A percentile compares a stretch with the other conserved stretches of the same genome.
phyloP scores from a whole-genome alignment of 805 yeast genomes.

The Metschnikowia orientalis region DNA sequence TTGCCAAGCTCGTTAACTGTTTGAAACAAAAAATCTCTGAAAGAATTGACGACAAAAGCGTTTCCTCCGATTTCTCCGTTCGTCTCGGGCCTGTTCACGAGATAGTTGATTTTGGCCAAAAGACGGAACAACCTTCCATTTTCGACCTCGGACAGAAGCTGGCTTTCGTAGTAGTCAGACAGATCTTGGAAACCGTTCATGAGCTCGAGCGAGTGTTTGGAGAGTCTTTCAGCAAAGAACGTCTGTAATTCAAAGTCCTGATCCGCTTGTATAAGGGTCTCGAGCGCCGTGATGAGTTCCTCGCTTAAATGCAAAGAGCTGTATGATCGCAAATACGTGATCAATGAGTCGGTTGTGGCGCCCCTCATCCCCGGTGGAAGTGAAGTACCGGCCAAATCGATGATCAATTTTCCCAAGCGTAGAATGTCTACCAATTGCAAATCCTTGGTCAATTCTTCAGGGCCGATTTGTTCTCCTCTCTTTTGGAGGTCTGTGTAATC shows the following conservation, averaged over 20 bases:
- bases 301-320: conserved; percentile 30
- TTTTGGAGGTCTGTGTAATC: conserved; percentile 33
- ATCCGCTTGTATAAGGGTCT: conserved; percentile 15
- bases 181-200: conserved; percentile 48
- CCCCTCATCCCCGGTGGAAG: conserved; percentile 26
- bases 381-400: conserved; percentile 47
- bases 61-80: conserved; percentile 60
- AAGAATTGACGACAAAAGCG: conserved; percentile 56
- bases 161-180: conserved; percentile 57
- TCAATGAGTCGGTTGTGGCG: conserved; percentile 9
- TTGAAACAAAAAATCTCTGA: conserved; percentile 81
- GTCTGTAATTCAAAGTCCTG: conserved; percentile 20
- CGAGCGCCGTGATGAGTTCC: conserved; percentile 37
- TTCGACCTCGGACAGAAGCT: conserved; percentile 70
- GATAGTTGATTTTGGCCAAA: conserved; percentile 73
- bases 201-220: conserved; percentile 38
- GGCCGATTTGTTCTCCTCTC: conserved; percentile 8
- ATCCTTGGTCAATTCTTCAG: conserved; percentile 16
- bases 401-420: conserved; percentile 55
- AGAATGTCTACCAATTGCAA: conserved; percentile 54
- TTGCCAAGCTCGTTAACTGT: conserved; percentile 74
- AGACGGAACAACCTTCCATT: conserved; percentile 83
- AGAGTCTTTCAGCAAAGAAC: conserved; percentile 24
- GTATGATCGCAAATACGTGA: conserved; percentile 16
- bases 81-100: conserved; percentile 69